Evolutionary conservation across 805 yeast genomes (phyloP), one percentile per base, ranked within the genome.

Genomic region (Candida wancherniae): DNA sequence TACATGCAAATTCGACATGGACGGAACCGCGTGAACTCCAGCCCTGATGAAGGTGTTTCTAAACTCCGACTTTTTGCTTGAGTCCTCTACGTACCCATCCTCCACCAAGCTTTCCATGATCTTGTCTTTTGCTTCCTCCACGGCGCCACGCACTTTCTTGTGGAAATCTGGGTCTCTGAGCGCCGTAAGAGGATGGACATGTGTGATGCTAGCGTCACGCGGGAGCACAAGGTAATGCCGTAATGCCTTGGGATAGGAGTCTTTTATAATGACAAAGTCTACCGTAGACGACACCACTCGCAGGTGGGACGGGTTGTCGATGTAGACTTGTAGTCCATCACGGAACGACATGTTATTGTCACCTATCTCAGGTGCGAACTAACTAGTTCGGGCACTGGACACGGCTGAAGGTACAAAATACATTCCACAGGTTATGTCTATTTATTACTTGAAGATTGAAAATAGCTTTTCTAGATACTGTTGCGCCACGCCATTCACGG

Each of bases 11-110:
- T 84, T 82, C 22, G 55, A 56, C 68, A 84, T 51, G 1, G 87
- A 78, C 3, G 94, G 94, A 2, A 69, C 68, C 4, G 82, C 55
- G 54, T 84, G 94, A 15, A 83, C 67, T 1, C 94, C 90, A 6
- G 68, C 70, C 37, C 61, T 58, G 6, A 81, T 59, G 33, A 54
- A 57, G 9, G 35, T 20, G 15, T 47, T 40, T 20, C 38, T 40
- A 31, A 60, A 55, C 21, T 47, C 46, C 10, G 17, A 12, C 26
- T 13, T 19, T 9, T 25, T 26, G 5, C 29, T 29, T 1, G 32
- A 34, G 10, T 48, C 36, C 11, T 32, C 37, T 2, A 53, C 45
- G 16, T 21, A 42, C 22, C 36, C 42, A n/a, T 22, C 36, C 1
- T 45, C 34, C 3, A 51, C 48, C 18, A 66, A 48, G 9, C 57